A percentile compares a stretch with the other conserved stretches of the same genome.
Evolutionary conservation across 2,329 filamentous ascomycete genomes (phyloP).

Genomic region (Tricladium varicosporioides): DNA sequence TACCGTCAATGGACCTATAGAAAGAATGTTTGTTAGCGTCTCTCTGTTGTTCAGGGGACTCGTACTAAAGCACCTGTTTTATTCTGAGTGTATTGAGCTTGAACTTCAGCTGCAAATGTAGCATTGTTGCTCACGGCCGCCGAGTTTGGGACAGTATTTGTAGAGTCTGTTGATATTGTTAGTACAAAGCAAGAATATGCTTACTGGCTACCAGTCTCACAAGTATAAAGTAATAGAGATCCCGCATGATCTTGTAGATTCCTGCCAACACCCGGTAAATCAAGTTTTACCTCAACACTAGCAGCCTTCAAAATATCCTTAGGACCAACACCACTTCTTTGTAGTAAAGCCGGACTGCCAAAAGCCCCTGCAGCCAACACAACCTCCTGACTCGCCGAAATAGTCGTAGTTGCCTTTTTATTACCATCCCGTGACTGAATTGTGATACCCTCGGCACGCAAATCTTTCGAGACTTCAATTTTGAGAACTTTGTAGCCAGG

Average conservation of each 20-base stretch:
- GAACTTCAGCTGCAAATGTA: conserved; percentile 2
- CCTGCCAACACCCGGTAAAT: conserved; percentile 26
- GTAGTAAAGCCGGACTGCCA: conserved; percentile 32
- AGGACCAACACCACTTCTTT: conserved; percentile 35
- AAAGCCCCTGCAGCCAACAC: conserved; percentile 31
- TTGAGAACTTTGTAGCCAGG: neutral
- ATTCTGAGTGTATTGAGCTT: conserved; percentile 1
- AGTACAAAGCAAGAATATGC: neutral
- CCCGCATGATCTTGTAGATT: conserved; percentile 21
- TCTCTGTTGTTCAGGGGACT: neutral
- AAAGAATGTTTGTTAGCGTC: neutral
- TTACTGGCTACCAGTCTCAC: neutral
- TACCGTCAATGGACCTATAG: neutral
- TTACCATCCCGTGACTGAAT: neutral
- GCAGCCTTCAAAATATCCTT: conserved; percentile 15
- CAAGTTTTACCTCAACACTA: conserved; percentile 18
- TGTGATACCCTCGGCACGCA: neutral
- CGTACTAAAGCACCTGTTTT: neutral
- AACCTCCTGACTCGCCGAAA: conserved; percentile 33
- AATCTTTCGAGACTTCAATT: neutral
- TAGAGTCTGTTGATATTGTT: neutral
- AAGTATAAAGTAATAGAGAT: neutral
- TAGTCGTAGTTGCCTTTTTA: neutral
- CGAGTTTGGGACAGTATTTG: neutral
- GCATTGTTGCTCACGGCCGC: neutral